Base-by-base conservation (phyloP, 225 moss, liverwort and hornwort species). In the Pseudoscleropodium purum region DNA sequence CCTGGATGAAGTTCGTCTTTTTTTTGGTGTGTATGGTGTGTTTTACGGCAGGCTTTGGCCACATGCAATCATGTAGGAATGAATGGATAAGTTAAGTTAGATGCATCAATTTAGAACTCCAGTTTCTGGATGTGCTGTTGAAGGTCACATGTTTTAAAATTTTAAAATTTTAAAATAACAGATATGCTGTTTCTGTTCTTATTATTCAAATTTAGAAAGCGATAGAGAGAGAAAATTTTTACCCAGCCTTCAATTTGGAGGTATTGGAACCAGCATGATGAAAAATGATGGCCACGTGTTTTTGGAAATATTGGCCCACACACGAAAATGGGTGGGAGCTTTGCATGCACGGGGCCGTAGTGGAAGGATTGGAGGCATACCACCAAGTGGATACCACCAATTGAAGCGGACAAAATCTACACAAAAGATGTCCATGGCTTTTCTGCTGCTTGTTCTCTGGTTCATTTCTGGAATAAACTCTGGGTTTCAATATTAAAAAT, bases 181-280 rank as follows among this genome's bases (percentile, higher is more conserved):
- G 57, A 57, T 19, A 57, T 57, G 57, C 9, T 59, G 21, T 59
- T 59, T 23, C 59, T 59, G 59, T 23, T 59, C 29, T 45, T 74
- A 1, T 73, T 27, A 29, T 20, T 27, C 0, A 0, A 43, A n/a
- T 26, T 43, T 27, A 9, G 4, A 4, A 4, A 27, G 27, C 7
- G 7, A 47, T 10, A 43, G 17, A 54, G 54, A 54, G 27, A 57
- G 57, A 20, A 17, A 20, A 20, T 57, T 19, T 72, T 72, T 41
- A 26, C 15, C 24, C 0, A 9, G 43, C 15, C 73, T 25, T n/a
- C 26, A 8, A 1, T 24, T 39, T 4, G 24, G 2, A 25, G 41
- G 72, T 41, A 27, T 30, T 74, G 30, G 45, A 45, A 30, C 9
- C 17, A 7, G n/a, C 15, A 39, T 2, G 14, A 84, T 76, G 84